These are phyloP conservation scores for Candida maris DNA, from an alignment of 805 yeast species.

Conservation along the genomic window DNA sequence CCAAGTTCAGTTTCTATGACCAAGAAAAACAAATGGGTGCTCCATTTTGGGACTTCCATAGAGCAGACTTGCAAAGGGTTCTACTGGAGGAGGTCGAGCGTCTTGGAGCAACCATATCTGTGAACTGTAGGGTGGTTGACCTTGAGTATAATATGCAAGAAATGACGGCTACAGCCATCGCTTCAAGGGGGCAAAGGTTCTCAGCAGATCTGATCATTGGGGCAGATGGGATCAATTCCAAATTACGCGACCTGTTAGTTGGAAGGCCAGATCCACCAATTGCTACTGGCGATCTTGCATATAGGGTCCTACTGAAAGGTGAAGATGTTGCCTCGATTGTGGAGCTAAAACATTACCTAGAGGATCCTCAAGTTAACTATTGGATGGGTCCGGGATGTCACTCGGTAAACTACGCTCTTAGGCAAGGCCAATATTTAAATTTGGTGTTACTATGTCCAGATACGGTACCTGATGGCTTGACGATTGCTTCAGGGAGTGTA, in stretches of 20 bases:
- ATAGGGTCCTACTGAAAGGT: constrained; percentile 24
- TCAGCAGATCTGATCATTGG: constrained; percentile 25
- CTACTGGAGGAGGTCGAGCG: constrained; percentile 21
- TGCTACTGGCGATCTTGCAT: constrained; percentile 31
- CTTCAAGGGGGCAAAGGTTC: constrained; percentile 15
- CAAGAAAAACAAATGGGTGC: constrained; percentile 19
- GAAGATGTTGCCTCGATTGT: constrained; percentile 16
- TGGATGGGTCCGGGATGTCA: constrained; percentile 34
- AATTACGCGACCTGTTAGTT: constrained; percentile 20
- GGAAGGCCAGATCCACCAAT: constrained; percentile 25
- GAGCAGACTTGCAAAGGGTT: constrained; percentile 30
- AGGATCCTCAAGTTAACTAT: constrained; percentile 27
- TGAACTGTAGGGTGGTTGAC: constrained; percentile 15
- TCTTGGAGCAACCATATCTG: constrained; percentile 20
- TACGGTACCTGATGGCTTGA: constrained; percentile 21
- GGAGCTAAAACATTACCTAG: constrained; percentile 17
- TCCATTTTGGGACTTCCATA: constrained; percentile 26
- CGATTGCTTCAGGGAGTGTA: constrained; percentile 20
- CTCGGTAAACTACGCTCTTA: constrained; percentile 28
- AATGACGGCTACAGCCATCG: constrained; percentile 14
- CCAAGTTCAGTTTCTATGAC: constrained; percentile 22
- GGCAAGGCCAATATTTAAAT: constrained; percentile 28
- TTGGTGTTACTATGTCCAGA: constrained; percentile 32
- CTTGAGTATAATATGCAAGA: constrained; percentile 17
- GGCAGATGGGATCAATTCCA: constrained; percentile 29